Base-by-base conservation (phyloP, 1,139 yeast genomes). In the Eremothecium coryli region DNA sequence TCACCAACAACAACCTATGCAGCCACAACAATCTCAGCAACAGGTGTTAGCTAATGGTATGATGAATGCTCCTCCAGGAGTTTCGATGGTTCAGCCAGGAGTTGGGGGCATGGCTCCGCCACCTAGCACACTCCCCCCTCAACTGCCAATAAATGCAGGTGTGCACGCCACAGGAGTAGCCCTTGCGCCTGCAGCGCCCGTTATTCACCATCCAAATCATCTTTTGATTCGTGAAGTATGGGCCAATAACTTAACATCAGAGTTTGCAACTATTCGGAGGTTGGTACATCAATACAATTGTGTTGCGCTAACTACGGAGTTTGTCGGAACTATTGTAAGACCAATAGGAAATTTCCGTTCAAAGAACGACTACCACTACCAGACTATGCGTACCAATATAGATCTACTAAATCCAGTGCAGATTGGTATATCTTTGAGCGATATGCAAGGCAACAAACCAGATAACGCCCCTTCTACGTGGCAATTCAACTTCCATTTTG, bases 261-360 rank as follows among this genome's bases (percentile, higher is more conserved):
- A 88, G 54, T 80, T 90, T 66, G 74, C 74, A 37, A 62, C 74
- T 11, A 72, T 88, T 41, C 71, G 95, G 42, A 73, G 75, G 38
- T 68, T 85, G 36, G 70, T 82, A 27, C 80, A 74, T 40, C 73
- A 75, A 41, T 81, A 79, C 50, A 75, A 80, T 36, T 73, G 72
- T 50, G 73, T 86, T 14, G 76, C 95, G 2, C 78, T 78, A 35
- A 81, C 88, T 49, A 88, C 93, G 39, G 96, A 90, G 58, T 86
- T 90, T 54, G 96, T 96, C 0, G 98, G 98, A 0, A 84, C 93
- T 22, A 82, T 90, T 17, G 95, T 95, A 1, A 72, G 98, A 46
- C 98, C 98, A 9, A 84, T 90, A 42, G 98, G 98, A n/a, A 76
- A 86, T 8, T 90, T 90, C 61, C 77, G 85, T 50, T 76, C 93